phyloP scores from a whole-genome alignment of 2,329 filamentous ascomycete genomes.

The Fusarium nisikadoi region DNA sequence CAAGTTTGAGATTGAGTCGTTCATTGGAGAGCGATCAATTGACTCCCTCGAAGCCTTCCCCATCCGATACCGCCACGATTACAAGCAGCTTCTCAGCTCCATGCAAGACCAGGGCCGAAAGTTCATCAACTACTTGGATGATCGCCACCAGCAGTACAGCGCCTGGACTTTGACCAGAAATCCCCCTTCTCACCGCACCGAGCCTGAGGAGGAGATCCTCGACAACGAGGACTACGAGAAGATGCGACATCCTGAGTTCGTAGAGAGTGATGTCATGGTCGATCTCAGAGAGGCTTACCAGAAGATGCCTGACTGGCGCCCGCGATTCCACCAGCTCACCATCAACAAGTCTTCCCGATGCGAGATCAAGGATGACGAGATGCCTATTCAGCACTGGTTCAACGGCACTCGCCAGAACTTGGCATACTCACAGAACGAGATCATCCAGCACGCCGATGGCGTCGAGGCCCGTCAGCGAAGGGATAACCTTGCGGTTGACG shows the following conservation, averaged over 20 bases:
- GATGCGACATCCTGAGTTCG: slow-evolving; percentile 53
- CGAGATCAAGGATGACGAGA: slow-evolving; percentile 48
- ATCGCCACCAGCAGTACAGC: slow-evolving; percentile 54
- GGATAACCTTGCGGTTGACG: slow-evolving; percentile 50
- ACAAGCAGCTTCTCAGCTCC: slow-evolving; percentile 48
- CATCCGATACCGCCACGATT: slow-evolving; percentile 51
- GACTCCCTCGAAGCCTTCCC: slow-evolving; percentile 52
- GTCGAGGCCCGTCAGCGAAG: slow-evolving; percentile 52
- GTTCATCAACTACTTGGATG: slow-evolving; percentile 49
- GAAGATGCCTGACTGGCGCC: slow-evolving; percentile 52
- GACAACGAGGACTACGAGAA: slow-evolving; percentile 45
- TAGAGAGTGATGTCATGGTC: slow-evolving; percentile 57
- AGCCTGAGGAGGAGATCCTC: slow-evolving; percentile 49
- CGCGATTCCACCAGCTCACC: slow-evolving; percentile 46
- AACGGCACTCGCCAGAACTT: slow-evolving; percentile 44
- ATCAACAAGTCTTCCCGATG: slow-evolving; percentile 47
- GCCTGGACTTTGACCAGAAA: slow-evolving; percentile 56
- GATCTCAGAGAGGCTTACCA: slow-evolving; percentile 55
- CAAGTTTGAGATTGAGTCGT: slow-evolving; percentile 51
- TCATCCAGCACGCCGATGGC: slow-evolving; percentile 51
- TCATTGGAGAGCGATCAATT: slow-evolving; percentile 52
- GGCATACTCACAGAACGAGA: slow-evolving; percentile 49
- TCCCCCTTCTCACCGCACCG: slow-evolving; percentile 44
- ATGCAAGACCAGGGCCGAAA: slow-evolving; percentile 48
- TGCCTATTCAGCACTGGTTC: slow-evolving; percentile 54